A percentile compares a stretch with the other conserved stretches of the same genome.
These are phyloP conservation scores for Diophrys appendiculata DNA, from an alignment of 73 alveolate genomes.

Conservation along the genomic window DNA sequence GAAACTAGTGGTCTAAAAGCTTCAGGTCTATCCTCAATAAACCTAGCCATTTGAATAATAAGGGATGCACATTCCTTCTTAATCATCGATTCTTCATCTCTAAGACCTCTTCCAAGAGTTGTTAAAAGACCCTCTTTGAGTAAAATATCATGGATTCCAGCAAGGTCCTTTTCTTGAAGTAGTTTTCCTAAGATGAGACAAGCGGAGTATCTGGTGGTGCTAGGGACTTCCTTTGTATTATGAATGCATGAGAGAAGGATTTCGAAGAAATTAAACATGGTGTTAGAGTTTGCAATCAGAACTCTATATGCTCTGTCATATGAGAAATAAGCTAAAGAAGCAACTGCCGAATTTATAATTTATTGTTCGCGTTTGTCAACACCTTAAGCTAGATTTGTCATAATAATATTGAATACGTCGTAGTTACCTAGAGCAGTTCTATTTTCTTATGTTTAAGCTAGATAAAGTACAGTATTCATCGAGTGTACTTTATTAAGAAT, in stretches of 20 bases:
- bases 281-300: slow-evolving; percentile 44
- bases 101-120: slow-evolving; percentile 33
- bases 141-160: slow-evolving; percentile 38
- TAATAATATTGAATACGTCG: slow-evolving; percentile 40
- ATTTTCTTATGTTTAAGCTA: slow-evolving; percentile 41
- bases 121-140: slow-evolving; percentile 40
- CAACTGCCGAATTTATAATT: slow-evolving; percentile 53
- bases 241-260: slow-evolving; percentile 39
- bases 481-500: slow-evolving; percentile 29
- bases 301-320: slow-evolving; percentile 39
- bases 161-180: slow-evolving; percentile 46
- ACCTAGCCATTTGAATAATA: slow-evolving; percentile 16
- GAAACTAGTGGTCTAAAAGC: slow-evolving; percentile 29
- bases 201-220: slow-evolving; percentile 50
- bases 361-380: slow-evolving; percentile 28
- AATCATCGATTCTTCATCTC: slow-evolving; percentile 40
- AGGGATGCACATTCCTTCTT: slow-evolving; percentile 55
- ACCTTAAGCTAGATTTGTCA: slow-evolving; percentile 43
- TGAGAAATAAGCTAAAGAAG: slow-evolving; percentile 48
- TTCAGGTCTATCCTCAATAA: slow-evolving; percentile 26
- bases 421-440: slow-evolving; percentile 42
- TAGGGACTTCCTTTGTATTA: slow-evolving; percentile 25
- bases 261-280: slow-evolving; percentile 53
- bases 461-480: slow-evolving; percentile 41
- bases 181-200: slow-evolving; percentile 37